Conservation (phyloP, 345 rosid species). For the Gossypium anomalum region DNA sequence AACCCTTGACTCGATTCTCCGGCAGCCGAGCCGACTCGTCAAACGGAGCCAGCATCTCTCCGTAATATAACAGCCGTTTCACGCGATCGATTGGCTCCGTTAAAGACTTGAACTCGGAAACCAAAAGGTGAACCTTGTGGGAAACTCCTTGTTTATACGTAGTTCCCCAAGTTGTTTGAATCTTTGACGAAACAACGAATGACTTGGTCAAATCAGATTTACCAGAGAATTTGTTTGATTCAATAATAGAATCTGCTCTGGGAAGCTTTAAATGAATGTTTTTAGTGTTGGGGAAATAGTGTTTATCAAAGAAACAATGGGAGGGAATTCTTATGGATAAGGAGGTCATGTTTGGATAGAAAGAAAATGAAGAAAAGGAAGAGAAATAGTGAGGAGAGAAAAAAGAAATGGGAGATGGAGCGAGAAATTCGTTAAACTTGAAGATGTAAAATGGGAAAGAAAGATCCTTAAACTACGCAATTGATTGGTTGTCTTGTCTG, state of each 20-base stretch:
- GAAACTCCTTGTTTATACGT: conserved; percentile 12
- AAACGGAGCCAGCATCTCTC: conserved; percentile 48
- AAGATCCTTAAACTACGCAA: neutral
- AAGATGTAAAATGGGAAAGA: neutral
- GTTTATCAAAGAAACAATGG: neutral
- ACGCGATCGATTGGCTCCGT: conserved; percentile 76
- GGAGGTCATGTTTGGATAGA: conserved; percentile 32
- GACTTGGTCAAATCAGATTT: conserved; percentile 4
- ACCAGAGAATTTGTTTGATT: neutral
- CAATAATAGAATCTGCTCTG: neutral
- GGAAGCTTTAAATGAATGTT: neutral
- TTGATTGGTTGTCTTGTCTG: neutral
- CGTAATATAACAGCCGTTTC: conserved; percentile 70
- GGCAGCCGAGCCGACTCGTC: conserved; percentile 60
- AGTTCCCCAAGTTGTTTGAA: conserved; percentile 16
- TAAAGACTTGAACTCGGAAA: conserved; percentile 53
- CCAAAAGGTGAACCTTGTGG: conserved; percentile 44
- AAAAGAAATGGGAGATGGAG: neutral
- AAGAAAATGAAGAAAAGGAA: neutral
- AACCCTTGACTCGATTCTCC: conserved; percentile 61
- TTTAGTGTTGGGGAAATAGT: neutral
- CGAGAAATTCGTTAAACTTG: neutral
- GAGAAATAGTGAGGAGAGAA: neutral
- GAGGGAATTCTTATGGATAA: neutral
- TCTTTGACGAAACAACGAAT: conserved; percentile 16